Evolutionary conservation across 495 filamentous ascomycete genomes (phyloP), one percentile per base, ranked within the genome.

Genomic region (Podospora appendiculata): DNA sequence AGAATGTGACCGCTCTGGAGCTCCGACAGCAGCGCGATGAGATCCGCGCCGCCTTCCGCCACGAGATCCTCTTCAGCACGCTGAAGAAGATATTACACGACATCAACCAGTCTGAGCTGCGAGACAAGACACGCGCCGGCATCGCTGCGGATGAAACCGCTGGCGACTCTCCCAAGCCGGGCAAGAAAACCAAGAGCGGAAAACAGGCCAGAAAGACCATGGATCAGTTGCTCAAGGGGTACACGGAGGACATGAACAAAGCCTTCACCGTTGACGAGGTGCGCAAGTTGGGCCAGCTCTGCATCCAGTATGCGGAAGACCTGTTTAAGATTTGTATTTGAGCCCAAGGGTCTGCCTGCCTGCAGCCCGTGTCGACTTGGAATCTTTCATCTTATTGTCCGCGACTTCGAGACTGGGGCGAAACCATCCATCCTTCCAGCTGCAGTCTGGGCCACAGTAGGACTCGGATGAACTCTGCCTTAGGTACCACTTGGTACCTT

Each of bases 301-400:
- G 41, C 18, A 50, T 61, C 25, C 43, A 56, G 58, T 65, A 63
- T 47, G 60, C 63, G 17, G 58, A 55, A 41, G 52, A 58, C 33
- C 18, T 65, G 46, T 57, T 63, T 16, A 60, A 52, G 53, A 58
- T 50, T 13, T 32, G 14, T 32, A 38, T 39, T 25, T 34, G 36
- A 38, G 25, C 13, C 25, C 5, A 2, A 5, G 25, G 25, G 25
- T 25, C 25, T 25, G 25, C 25, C 25, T 2, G 25, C 25, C 25
- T 25, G 25, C 25, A 25, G 5, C 25, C 25, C 25, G 5, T 2
- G 2, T 25, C 5, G 25, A 5, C 5, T 25, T 25, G 5, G 25
- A 25, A 5, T 2, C 25, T 25, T 25, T 25, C 25, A 25, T 25
- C 25, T 25, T 5, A 25, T 25, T 25, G 25, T 25, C 25, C 25